Conservation (phyloP, 1,139 yeast species). For the Saccharomyces hybrid region DNA sequence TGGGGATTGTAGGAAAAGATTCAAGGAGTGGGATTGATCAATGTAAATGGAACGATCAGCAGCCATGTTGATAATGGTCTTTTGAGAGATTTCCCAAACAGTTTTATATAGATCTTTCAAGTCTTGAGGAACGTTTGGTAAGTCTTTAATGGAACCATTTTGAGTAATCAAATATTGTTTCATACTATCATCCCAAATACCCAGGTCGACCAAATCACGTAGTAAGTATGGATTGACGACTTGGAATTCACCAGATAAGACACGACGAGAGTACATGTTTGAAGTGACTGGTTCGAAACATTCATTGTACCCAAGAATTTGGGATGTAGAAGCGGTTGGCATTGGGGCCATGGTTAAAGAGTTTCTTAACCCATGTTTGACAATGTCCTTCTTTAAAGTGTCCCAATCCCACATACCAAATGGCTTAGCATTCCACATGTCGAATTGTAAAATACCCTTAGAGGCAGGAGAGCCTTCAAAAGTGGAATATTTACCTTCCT, state of each 20-base stretch:
- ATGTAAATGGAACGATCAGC: conserved; percentile 91
- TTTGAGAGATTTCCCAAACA: conserved; percentile 95
- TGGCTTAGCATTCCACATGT: conserved; percentile 74
- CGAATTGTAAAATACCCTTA: conserved; percentile 71
- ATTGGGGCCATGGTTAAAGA: conserved; percentile 86
- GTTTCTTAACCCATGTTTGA: conserved; percentile 65
- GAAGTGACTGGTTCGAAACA: conserved; percentile 91
- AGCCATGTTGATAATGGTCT: conserved; percentile 87
- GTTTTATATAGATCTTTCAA: conserved; percentile 80
- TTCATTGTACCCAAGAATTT: conserved; percentile 81
- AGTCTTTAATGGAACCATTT: conserved; percentile 80
- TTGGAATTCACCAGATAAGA: conserved; percentile 83
- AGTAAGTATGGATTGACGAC: conserved; percentile 77
- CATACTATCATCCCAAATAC: conserved; percentile 74
- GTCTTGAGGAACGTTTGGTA: conserved; percentile 69
- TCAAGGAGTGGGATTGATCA: conserved; percentile 92
- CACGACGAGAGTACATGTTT: conserved; percentile 80
- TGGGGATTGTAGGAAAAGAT: conserved; percentile 76
- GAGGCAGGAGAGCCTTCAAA: conserved; percentile 81
- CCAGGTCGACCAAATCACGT: conserved; percentile 74
- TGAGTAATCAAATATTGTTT: conserved; percentile 71
- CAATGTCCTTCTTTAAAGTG: conserved; percentile 50
- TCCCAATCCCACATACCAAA: conserved; percentile 64
- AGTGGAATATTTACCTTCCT: conserved; percentile 58
- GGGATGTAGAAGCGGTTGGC: conserved; percentile 95